Base-by-base conservation (phyloP, 495 filamentous ascomycete genomes). In the Xylaria telfairii region DNA sequence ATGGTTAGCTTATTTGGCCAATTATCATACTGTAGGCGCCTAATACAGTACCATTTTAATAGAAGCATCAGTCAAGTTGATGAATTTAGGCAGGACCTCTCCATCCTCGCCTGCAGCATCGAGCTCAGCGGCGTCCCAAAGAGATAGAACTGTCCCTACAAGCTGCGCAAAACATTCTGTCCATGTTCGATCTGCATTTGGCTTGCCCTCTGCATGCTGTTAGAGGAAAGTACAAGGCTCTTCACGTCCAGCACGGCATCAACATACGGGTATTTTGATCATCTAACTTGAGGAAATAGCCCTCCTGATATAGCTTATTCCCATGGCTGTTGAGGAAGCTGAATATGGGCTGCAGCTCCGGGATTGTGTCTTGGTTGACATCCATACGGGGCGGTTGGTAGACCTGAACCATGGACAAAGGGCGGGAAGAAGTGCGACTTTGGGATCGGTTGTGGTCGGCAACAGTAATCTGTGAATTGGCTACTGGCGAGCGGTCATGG, bases 221-320 rank as follows among this genome's bases (percentile, higher is more conserved):
- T 80, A 82, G 80, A 49, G 65, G 61, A 53, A 37, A 17, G 44
- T 9, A 56, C 51, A 56, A 34, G 19, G 57, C 19, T 24, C 30
- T 32, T 59, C 24, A 37, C 32, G 28, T 51, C 28, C 26, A 5
- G 61, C 24, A 37, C 24, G 17, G 15, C 2, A 32, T 47, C 32
- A 42, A 87, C 92, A 65, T 87, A 97, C 95, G 88, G 49, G 88
- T 90, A 80, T 98, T 96, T 69, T 97, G 86, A 77, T 99, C 96
- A 80, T 96, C 95, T 53, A 98, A 80, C 79, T 98, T 99, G 74
- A 99, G 78, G 71, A 99, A 98, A 77, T 98, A 99, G 17, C 96
- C 96, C 81, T 99, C 96, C 56, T 97, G 93, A 78, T 98, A 99
- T 59, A 98, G 83, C 82, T 98, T 99, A 79, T 97, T 98, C 13